These are phyloP conservation scores for Heracleum sosnowskyi DNA, from an alignment of 129 eudicot species.

Conservation along the genomic window DNA sequence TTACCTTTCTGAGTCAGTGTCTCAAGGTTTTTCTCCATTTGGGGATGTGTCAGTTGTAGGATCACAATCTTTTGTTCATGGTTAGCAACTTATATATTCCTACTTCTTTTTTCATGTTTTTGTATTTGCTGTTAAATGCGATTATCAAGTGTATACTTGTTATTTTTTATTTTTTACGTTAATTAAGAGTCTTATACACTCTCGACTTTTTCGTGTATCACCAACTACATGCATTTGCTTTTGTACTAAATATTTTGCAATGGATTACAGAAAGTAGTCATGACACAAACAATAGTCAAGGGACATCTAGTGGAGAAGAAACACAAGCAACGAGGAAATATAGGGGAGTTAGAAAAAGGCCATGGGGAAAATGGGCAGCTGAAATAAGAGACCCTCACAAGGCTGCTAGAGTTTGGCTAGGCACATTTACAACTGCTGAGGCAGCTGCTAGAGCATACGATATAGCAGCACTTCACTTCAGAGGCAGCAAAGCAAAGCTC, in stretches of 20 bases:
- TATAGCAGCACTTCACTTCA: constrained; percentile 48
- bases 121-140: too few relatives aligned
- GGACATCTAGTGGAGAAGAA: neutral
- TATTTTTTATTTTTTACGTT: too few relatives aligned
- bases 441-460: constrained; percentile 68
- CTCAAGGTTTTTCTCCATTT: neutral
- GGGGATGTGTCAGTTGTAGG: neutral
- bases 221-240: neutral
- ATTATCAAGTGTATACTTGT: too few relatives aligned
- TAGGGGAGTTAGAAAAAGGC: constrained; percentile 56
- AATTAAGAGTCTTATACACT: too few relatives aligned
- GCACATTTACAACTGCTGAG: constrained; percentile 59
- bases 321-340: constrained; percentile 19
- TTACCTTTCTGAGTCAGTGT: neutral
- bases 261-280: neutral
- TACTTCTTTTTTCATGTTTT: neutral
- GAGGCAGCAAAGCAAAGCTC: constrained; percentile 73
- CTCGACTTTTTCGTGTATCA: neutral
- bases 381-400: constrained; percentile 61
- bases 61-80: neutral
- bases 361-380: constrained; percentile 83
- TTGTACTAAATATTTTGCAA: neutral
- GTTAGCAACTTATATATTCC: neutral
- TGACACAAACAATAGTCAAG: neutral
- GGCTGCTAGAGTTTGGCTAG: constrained; percentile 70